Percentiles rank a stretch among this genome's conserved stretches.
Conservation (phyloP, 2,329 filamentous ascomycete species). For the Sarocladium kiliense region DNA sequence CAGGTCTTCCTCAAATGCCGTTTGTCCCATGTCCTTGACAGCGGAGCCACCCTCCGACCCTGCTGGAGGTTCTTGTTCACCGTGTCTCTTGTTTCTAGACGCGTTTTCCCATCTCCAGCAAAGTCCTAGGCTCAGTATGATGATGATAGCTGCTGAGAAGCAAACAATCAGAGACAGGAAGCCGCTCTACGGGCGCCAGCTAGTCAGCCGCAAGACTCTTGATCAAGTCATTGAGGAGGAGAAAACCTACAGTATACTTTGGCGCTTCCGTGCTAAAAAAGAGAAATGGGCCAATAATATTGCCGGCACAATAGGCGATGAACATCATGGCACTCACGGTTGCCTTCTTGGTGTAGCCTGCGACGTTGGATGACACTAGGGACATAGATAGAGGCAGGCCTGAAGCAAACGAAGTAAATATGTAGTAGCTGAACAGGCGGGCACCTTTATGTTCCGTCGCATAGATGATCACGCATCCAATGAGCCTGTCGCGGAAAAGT, state of each 20-base stretch:
- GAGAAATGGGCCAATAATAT: constrained; percentile 56
- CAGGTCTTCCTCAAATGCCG: background rate
- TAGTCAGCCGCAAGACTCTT: background rate
- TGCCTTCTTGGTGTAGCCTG: constrained; percentile 59
- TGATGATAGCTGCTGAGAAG: background rate
- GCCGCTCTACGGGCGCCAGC: background rate
- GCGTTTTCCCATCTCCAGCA: background rate
- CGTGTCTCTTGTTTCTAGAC: background rate
- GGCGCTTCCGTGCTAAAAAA: constrained; percentile 53
- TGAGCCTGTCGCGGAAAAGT: background rate
- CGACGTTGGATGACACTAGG: constrained; percentile 53
- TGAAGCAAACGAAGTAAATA: background rate
- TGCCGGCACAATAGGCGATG: constrained; percentile 54
- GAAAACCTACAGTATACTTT: constrained; percentile 33
- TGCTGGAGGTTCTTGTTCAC: background rate
- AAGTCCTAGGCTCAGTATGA: background rate
- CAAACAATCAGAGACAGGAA: background rate
- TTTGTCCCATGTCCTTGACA: background rate
- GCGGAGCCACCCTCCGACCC: background rate
- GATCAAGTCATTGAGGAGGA: background rate
- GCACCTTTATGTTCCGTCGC: background rate
- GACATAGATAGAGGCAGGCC: constrained; percentile 41
- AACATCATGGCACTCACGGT: constrained; percentile 43
- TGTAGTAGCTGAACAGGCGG: background rate
- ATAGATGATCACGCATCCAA: constrained; percentile 1